These are phyloP conservation scores for Pinus taeda DNA, from an alignment of 75 land plant species.

Conservation along the genomic window DNA sequence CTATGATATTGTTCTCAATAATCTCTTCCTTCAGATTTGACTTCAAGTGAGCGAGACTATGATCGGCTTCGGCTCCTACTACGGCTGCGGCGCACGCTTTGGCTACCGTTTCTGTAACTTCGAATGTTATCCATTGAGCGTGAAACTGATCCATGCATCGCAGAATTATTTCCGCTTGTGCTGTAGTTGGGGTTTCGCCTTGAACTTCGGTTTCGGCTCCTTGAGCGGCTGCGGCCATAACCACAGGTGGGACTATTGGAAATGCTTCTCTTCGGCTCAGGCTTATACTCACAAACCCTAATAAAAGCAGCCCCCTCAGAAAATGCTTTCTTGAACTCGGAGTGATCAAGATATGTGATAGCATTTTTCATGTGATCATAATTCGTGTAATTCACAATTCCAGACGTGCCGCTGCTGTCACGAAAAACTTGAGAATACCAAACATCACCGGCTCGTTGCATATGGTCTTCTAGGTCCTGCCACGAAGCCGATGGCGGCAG, in stretches of 20 bases:
- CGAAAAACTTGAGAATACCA: neutral
- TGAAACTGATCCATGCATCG: too few species aligned
- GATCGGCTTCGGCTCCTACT: neutral
- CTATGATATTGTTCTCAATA: too few species aligned
- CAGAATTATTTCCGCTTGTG: too few species aligned
- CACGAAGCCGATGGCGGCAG: too few species aligned
- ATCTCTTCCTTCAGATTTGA: too few species aligned
- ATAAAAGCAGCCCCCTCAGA: slow-evolving; percentile 23
- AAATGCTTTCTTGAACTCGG: slow-evolving; percentile 46
- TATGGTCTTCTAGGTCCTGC: too few species aligned
- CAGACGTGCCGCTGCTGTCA: slow-evolving; percentile 60
- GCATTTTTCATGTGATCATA: slow-evolving; percentile 99
- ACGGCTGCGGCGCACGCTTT: neutral
- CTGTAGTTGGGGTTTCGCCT: slow-evolving; percentile 1
- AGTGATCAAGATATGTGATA: slow-evolving; percentile 37
- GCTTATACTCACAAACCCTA: slow-evolving; percentile 11
- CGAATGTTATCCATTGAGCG: neutral
- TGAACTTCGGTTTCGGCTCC: slow-evolving; percentile 20
- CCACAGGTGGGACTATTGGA: too few species aligned
- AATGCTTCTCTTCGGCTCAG: neutral
- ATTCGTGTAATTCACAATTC: slow-evolving; percentile 85
- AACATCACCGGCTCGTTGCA: too few species aligned
- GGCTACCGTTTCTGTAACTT: slow-evolving; percentile 13
- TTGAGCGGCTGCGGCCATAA: neutral
- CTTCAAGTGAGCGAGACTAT: too few species aligned